These are phyloP conservation scores for Wickerhamiella kazuoi DNA, from an alignment of 805 yeast species.

Conservation along the genomic window DNA sequence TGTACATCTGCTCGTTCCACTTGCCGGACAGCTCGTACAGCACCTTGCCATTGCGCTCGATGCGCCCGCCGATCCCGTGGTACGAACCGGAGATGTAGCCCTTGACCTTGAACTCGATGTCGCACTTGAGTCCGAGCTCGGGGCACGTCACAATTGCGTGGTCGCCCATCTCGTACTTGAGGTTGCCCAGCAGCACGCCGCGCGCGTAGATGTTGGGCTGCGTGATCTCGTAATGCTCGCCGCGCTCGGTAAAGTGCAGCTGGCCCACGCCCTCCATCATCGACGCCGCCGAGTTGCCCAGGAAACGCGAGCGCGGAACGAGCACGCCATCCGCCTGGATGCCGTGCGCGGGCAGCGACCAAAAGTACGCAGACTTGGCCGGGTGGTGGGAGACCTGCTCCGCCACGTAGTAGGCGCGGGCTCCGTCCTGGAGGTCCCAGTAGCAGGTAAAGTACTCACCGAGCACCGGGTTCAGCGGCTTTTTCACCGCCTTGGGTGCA, in stretches of 20 bases:
- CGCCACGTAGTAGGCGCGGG: conserved; percentile 64
- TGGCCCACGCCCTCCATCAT: conserved; percentile 85
- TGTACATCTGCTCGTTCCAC: conserved; percentile 77
- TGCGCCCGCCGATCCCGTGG: conserved; percentile 66
- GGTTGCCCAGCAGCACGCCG: conserved; percentile 78
- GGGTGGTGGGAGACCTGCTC: conserved; percentile 98
- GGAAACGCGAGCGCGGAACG: conserved; percentile 69
- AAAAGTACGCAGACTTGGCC: conserved; percentile 91
- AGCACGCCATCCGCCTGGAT: conserved; percentile 81
- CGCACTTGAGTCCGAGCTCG: conserved; percentile 41
- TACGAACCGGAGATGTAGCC: conserved; percentile 88
- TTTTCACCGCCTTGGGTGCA: conserved; percentile 95
- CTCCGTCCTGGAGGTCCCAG: conserved; percentile 68
- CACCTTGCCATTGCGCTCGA: conserved; percentile 39
- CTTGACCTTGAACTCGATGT: conserved; percentile 85
- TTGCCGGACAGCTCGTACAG: conserved; percentile 64
- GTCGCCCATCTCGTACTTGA: conserved; percentile 85
- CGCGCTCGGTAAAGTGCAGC: conserved; percentile 45
- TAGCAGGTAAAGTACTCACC: conserved; percentile 84
- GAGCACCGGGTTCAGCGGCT: conserved; percentile 85
- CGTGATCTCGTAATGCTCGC: conserved; percentile 63
- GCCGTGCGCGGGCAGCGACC: conserved; percentile 59
- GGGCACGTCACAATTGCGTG: conserved; percentile 62
- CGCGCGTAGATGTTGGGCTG: conserved; percentile 94
- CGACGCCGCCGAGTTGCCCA: conserved; percentile 94